Base-by-base conservation (phyloP, 1,284 basidiomycete genomes). In the Irpex lacteus region DNA sequence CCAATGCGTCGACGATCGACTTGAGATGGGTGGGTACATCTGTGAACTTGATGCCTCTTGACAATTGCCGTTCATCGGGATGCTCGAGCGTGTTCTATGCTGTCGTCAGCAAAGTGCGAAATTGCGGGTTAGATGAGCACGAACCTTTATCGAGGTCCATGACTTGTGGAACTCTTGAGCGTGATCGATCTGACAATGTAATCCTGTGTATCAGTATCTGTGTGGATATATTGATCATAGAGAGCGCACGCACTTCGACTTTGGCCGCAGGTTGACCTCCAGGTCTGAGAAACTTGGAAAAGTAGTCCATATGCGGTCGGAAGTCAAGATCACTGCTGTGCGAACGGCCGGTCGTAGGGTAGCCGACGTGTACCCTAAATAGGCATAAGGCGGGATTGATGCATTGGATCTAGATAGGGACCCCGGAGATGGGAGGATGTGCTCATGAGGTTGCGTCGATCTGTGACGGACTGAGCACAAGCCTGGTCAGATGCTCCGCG, bases 1-100 rank as follows among this genome's bases (percentile, higher is more conserved):
- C 93, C 54, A 98, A 82, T 2, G 92, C 84, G 75, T 96, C 92
- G 2, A 95, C 91, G 81, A 98, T 90, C n/a, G 88, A 86, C 72
- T 89, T 85, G 15, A 98, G 80, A 65, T 89, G 85, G 5, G 76
- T 79, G 8, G 95, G 94, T 0, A 97, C 92, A 74, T 89, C 85
- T 1, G 96, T 97, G 8, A 89, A 86, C 49, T 81, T 78, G 71
- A 98, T 95, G 3, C 96, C 96, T 71, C 85, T 87, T 36, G 86
- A 81, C 59, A 95, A 77, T 69, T 94, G 91, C 50, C 92, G 82
- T 77, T 94, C 92, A 76, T 95, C 93, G 0, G 94, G 93, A 69
- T 88, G 82, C 57, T 85, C 76, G 19, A 95, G 83, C 6, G 90
- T 94, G 68, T 85, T 85, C 92, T 94, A 36, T 71, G 44, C 19